A percentile compares a stretch with the other conserved stretches of the same genome.
These are phyloP conservation scores for Yamadazyma kanchanaburiensis DNA, from an alignment of 1,139 yeast species.

Conservation along the genomic window DNA sequence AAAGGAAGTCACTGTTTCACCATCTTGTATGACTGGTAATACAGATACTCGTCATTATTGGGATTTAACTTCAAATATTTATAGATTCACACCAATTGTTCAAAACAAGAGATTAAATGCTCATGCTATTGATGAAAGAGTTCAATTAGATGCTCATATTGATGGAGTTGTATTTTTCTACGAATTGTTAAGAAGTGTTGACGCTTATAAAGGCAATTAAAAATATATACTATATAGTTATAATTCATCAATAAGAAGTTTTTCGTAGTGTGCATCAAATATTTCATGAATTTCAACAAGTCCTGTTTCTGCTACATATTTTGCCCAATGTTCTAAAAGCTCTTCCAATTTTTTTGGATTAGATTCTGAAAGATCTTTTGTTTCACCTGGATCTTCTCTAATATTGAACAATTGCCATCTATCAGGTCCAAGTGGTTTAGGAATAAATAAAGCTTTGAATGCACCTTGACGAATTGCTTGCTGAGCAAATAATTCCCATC, in stretches of 20 bases:
- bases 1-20: conserved; percentile 53
- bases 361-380: conserved; percentile 31
- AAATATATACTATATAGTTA: too few species aligned
- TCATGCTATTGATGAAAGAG: conserved; percentile 42
- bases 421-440: conserved; percentile 47
- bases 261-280: conserved; percentile 3
- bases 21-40: conserved; percentile 72
- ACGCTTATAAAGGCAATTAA: conserved; percentile 3
- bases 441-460: conserved; percentile 47
- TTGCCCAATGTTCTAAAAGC: conserved; percentile 47
- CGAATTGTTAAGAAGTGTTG: conserved; percentile 15
- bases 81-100: conserved; percentile 53
- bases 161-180: conserved; percentile 41
- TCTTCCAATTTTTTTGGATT: conserved; percentile 33
- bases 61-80: conserved; percentile 69
- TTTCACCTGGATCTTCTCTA: conserved; percentile 46
- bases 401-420: conserved; percentile 50
- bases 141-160: conserved; percentile 35
- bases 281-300: conserved; percentile 30
- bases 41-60: conserved; percentile 84
- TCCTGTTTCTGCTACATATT: conserved; percentile 55
- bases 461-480: conserved; percentile 53
- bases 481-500: conserved; percentile 58
- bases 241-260: not conserved
- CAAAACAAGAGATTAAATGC: conserved; percentile 30